Conservation (phyloP, 106 monocot species). For the Allium fistulosum region DNA sequence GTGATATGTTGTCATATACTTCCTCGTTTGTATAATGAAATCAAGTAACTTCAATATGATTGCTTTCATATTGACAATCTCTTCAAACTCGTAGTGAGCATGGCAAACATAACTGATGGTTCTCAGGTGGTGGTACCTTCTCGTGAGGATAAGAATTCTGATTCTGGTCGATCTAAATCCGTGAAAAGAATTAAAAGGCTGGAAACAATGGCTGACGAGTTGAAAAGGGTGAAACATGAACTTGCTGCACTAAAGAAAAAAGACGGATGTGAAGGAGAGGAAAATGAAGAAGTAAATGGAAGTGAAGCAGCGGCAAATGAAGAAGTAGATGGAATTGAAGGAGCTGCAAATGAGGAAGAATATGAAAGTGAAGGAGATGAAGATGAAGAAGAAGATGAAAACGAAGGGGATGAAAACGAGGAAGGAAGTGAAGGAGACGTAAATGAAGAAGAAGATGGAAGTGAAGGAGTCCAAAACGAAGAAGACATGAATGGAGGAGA, state of each 20-base stretch:
- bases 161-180: neutral
- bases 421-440: neutral
- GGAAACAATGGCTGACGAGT: neutral
- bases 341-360: neutral
- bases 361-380: slow-evolving; percentile 5
- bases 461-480: neutral
- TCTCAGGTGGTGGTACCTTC: neutral
- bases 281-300: slow-evolving; percentile 3
- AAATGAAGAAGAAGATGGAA: neutral
- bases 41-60: no score
- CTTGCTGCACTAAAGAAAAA: neutral
- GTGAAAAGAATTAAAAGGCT: neutral
- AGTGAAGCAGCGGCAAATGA: slow-evolving; percentile 4
- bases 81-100: slow-evolving; percentile 5
- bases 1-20: no score
- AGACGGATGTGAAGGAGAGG: neutral
- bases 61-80: neutral
- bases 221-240: no score
- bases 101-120: slow-evolving; percentile 10
- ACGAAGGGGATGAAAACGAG: slow-evolving; percentile 1
- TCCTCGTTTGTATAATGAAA: no score
- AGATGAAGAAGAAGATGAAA: slow-evolving; percentile 3
- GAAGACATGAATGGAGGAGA: neutral
- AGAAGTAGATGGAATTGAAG: neutral
- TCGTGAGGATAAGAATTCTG: neutral